Percentiles rank a stretch among this genome's conserved stretches.
Conservation (phyloP, 768 basidiomycete species). For the Rhodosporidiobolus sp. region DNA sequence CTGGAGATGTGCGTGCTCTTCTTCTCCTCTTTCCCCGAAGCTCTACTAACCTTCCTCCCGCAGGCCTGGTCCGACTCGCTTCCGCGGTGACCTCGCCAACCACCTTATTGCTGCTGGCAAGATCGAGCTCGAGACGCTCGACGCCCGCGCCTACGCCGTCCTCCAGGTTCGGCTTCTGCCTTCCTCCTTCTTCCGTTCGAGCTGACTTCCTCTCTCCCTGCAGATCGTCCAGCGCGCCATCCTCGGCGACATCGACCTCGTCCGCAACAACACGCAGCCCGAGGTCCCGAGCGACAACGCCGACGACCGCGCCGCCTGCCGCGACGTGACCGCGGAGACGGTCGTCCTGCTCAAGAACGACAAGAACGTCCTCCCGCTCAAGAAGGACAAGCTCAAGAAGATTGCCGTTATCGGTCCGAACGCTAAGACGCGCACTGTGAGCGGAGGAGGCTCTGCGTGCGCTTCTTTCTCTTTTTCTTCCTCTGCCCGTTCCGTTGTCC, state of each 20-base stretch:
- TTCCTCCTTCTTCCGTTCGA: neutral
- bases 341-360: slow-evolving; percentile 57
- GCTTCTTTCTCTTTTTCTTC: no score
- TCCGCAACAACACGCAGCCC: slow-evolving; percentile 56
- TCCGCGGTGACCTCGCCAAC: slow-evolving; percentile 33
- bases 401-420: slow-evolving; percentile 46
- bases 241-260: slow-evolving; percentile 56
- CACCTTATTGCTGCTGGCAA: slow-evolving; percentile 46
- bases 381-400: slow-evolving; percentile 16
- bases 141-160: slow-evolving; percentile 53
- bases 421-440: slow-evolving; percentile 45
- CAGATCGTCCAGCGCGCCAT: slow-evolving; percentile 57
- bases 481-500: no score
- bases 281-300: slow-evolving; percentile 53
- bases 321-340: slow-evolving; percentile 51
- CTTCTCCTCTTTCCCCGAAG: neutral
- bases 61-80: slow-evolving; percentile 50
- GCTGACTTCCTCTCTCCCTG: neutral
- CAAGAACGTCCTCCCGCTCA: slow-evolving; percentile 46
- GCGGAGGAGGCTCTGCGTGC: slow-evolving; percentile 50
- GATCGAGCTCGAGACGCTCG: slow-evolving; percentile 52
- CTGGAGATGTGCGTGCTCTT: slow-evolving; percentile 39
- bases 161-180: slow-evolving; percentile 34
- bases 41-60: no score
- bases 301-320: slow-evolving; percentile 52